Evolutionary conservation across 2,329 filamentous ascomycete genomes (phyloP), one percentile per base, ranked within the genome.

Genomic region (Gaeumannomyces tritici): DNA sequence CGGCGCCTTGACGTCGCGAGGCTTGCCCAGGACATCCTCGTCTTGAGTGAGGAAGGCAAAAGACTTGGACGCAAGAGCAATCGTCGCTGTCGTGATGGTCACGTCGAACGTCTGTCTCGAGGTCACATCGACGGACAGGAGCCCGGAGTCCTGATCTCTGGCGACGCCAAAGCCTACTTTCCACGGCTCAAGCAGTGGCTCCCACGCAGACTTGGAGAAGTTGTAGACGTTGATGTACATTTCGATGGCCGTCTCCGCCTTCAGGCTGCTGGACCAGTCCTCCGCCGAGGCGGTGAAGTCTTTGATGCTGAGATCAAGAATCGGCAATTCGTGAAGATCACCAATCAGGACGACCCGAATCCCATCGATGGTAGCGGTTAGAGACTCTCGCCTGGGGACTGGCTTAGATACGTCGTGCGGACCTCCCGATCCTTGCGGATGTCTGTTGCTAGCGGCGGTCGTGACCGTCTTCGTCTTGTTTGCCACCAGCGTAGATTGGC

Each of bases 121-220:
- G 56, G 89, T 89, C 2, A 96, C 78, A 63, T 98, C 93, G 24
- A 99, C 80, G 0, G 91, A 89, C 64, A 97, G 77, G 61, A 89
- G 80, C 51, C 93, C 90, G 0, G 88, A 90, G 55, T 85, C 83
- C 29, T 86, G 81, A 63, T 95, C 88, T 68, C 88, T 93, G 0
- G 90, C 87, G 72, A 98, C 85, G 65, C 96, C 91, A 67, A 99
- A 86, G 2, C 92, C 92, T n/a, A 98, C 81, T 67, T 93, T 87
- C 95, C 95, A 99, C 9, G 96, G 96, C 73, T 99, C 95, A 29
- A 99, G 86, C 42, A 99, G 77, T 3, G 95, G 95, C 73, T 99
- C 95, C 95, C 95, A 99, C 4, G 92, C 91, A 0, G 95, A 99
- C 73, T 99, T 99, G 18, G 95, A 95, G 76, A 99, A 99, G 75